Evolutionary conservation across 805 yeast species (phyloP).

Genomic region (Candida multigemmis): DNA sequence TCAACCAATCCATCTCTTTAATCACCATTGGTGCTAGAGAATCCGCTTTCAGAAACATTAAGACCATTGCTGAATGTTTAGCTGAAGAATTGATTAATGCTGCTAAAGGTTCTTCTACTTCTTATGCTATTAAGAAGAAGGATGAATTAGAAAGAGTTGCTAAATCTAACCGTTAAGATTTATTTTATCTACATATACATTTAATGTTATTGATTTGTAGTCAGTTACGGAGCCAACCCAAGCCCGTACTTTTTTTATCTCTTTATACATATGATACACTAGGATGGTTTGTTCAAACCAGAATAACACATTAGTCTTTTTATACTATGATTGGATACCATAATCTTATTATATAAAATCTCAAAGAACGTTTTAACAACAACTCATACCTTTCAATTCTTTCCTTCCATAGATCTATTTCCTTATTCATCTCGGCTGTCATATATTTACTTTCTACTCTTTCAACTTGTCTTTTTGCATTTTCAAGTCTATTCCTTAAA

Average conservation of each 20-base stretch:
- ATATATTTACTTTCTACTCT: slow-evolving; percentile 1
- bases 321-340: slow-evolving; percentile 15
- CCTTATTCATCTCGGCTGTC: slow-evolving; percentile 4
- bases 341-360: slow-evolving; percentile 7
- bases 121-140: slow-evolving; percentile 99
- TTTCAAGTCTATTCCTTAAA: slow-evolving; percentile 11
- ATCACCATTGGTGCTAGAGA: slow-evolving; percentile 99
- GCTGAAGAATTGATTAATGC: slow-evolving; percentile 99
- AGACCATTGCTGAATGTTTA: slow-evolving; percentile 99
- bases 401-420: slow-evolving; percentile 6
- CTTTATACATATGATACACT: no score
- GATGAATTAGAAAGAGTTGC: slow-evolving; percentile 99
- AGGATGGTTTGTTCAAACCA: no score
- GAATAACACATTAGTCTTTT: no score
- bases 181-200: slow-evolving; percentile 10
- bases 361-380: slow-evolving; percentile 5
- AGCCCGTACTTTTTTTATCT: slow-evolving; percentile 1
- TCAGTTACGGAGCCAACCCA: background rate
- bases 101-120: slow-evolving; percentile 99
- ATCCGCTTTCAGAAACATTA: slow-evolving; percentile 99
- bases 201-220: background rate
- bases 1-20: slow-evolving; percentile 97
- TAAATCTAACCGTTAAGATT: slow-evolving; percentile 97
- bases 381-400: slow-evolving; percentile 10
- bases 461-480: slow-evolving; percentile 3